A percentile compares a stretch with the other conserved stretches of the same genome.
These are phyloP conservation scores for Ascochyta viciae-villosae DNA, from an alignment of 2,329 filamentous ascomycete genomes.

Conservation along the genomic window DNA sequence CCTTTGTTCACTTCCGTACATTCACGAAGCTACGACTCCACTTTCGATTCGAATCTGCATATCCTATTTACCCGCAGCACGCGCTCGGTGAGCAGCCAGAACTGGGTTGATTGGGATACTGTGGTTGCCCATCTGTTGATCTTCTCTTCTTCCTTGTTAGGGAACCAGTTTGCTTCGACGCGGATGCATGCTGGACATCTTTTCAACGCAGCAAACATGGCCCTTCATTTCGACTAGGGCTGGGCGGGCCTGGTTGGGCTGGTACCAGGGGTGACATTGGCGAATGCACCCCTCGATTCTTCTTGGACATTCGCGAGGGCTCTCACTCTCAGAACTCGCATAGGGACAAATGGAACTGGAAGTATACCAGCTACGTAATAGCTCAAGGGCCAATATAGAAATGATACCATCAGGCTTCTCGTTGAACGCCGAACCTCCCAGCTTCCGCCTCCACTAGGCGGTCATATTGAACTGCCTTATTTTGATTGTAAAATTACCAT, in stretches of 20 bases:
- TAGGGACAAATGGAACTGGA: conserved; percentile 7
- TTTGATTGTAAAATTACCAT: conserved; percentile 1
- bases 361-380: conserved; percentile 16
- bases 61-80: conserved; percentile 23
- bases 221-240: conserved; percentile 7
- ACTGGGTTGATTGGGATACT: conserved; percentile 2
- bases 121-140: conserved; percentile 31
- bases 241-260: conserved; percentile 12
- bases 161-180: conserved; percentile 20
- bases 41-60: conserved; percentile 18
- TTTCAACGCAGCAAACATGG: conserved; percentile 7
- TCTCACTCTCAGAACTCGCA: conserved; percentile 11
- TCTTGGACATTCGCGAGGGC: conserved; percentile 4
- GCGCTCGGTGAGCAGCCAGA: conserved; percentile 11
- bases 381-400: conserved; percentile 23
- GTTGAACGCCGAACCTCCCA: conserved; percentile 8
- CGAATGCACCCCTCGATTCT: conserved; percentile 1
- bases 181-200: conserved; percentile 30
- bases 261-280: background rate
- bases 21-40: conserved; percentile 31
- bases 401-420: conserved; percentile 31
- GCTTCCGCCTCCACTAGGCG: conserved; percentile 3
- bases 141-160: conserved; percentile 17
- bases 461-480: conserved; percentile 6
- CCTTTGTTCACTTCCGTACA: conserved; percentile 20